Base-by-base conservation (phyloP, 2,329 filamentous ascomycete genomes). In the Rutstroemia sp. region DNA sequence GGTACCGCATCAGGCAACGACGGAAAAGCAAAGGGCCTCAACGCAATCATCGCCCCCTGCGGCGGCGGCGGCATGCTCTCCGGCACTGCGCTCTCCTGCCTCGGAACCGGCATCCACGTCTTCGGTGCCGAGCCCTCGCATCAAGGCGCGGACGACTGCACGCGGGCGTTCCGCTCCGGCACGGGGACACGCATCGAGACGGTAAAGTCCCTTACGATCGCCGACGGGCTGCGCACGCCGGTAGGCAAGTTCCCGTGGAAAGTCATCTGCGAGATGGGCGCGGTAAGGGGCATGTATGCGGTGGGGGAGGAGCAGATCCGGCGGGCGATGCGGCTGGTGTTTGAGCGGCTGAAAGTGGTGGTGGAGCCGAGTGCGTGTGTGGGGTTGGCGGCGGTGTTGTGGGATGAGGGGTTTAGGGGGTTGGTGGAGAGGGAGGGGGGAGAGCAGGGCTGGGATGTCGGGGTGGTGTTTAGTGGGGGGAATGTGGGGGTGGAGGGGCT, bases 351-450 rank as follows among this genome's bases (percentile, higher is more conserved):
- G 78, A 96, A 97, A 81, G 74, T 95, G 48, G 83, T 96, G 21
- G 84, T 96, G 12, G 92, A 97, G 77, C 92, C 92, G 21, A 92
- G 87, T 71, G 83, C 88, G 0, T 90, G 86, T 2, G 92, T 96
- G n/a, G 82, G 84, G 1, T 71, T 97, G 58, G 94, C 92, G 0
- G 88, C 89, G 7, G 86, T 85, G 52, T 73, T 97, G 63, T 96
- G 83, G 62, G 87, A 96, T 69, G 89, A 95, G 72, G 89, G 91
- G 4, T 96, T 96, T 61, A 75, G 90, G 57, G 70, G 67, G 12
- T 71, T 86, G 71, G 87, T 92, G 9, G 83, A 90, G 73, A 71
- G 67, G 58, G 87, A 92, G 71, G 87, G 76, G 0, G 88, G 88
- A 0, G 77, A 82, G 52, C 76, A 80, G 12, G 90, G 89, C 0